Evolutionary conservation across 2,329 filamentous ascomycete genomes (phyloP).

Genomic region (Helotiales sp.): DNA sequence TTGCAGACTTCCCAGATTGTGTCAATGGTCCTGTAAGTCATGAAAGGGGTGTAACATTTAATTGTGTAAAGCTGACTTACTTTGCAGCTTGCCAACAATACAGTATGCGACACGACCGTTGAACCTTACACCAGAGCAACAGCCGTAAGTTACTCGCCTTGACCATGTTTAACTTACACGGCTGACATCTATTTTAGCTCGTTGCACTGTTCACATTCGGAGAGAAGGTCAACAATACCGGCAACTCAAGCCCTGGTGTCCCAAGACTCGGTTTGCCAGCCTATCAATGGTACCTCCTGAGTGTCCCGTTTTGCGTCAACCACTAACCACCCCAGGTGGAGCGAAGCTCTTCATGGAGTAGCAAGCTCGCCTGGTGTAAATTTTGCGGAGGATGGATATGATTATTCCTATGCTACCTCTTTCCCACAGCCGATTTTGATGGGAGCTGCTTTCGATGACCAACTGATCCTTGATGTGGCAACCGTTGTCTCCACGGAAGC

Average conservation of each 20-base stretch:
- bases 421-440: constrained; percentile 65
- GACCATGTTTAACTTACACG: not conserved
- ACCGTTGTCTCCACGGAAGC: constrained; percentile 58
- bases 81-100: constrained; percentile 42
- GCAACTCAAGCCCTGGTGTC: constrained; percentile 10
- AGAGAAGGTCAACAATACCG: constrained; percentile 2
- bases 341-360: constrained; percentile 62
- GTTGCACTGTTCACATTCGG: constrained; percentile 9
- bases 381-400: constrained; percentile 49
- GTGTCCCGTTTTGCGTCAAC: not conserved
- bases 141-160: constrained; percentile 15
- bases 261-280: constrained; percentile 26
- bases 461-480: constrained; percentile 56
- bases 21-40: constrained; percentile 41
- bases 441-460: constrained; percentile 63
- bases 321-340: constrained; percentile 44
- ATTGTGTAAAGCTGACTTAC: not conserved
- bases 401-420: constrained; percentile 60
- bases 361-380: constrained; percentile 53
- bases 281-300: constrained; percentile 45
- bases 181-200: constrained; percentile 6
- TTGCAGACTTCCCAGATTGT: constrained; percentile 47
- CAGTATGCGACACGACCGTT: constrained; percentile 25
- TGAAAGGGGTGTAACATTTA: not conserved
- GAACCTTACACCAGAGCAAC: constrained; percentile 18